A percentile compares a stretch with the other conserved stretches of the same genome.
These are phyloP conservation scores for Ilyonectria destructans DNA, from an alignment of 2,329 filamentous ascomycete genomes.

Conservation along the genomic window DNA sequence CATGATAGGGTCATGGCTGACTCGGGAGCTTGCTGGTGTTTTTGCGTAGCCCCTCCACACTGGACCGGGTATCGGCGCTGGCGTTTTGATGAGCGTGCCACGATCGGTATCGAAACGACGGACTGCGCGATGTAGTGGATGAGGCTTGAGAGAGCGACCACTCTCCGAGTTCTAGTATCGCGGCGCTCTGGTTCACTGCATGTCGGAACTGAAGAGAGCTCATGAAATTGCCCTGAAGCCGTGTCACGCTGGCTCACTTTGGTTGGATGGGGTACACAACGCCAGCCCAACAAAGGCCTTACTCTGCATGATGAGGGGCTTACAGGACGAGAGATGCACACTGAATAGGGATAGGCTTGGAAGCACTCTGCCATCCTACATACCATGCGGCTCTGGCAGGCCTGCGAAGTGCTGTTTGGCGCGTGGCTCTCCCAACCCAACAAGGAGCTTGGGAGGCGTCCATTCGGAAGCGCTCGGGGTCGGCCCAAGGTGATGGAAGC, in stretches of 20 bases:
- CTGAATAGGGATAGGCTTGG: constrained; percentile 8
- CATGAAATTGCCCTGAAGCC: constrained; percentile 27
- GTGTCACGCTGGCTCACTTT: constrained; percentile 19
- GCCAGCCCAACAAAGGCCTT: constrained; percentile 25
- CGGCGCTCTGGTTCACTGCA: constrained; percentile 39
- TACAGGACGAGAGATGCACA: neutral
- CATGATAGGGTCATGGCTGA: constrained; percentile 6
- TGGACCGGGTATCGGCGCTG: constrained; percentile 38
- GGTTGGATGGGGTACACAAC: constrained; percentile 19
- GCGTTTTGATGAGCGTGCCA: constrained; percentile 37
- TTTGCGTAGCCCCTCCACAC: constrained; percentile 35
- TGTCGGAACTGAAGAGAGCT: constrained; percentile 29
- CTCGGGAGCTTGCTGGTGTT: constrained; percentile 33
- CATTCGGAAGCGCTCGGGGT: constrained; percentile 10
- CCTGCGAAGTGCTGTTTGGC: constrained; percentile 5
- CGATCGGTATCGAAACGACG: constrained; percentile 40
- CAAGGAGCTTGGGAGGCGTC: constrained; percentile 8
- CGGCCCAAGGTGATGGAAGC: constrained; percentile 32
- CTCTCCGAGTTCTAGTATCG: constrained; percentile 37
- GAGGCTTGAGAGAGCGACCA: constrained; percentile 39
- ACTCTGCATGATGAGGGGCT: constrained; percentile 14
- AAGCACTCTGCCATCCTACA: neutral
- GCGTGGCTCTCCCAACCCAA: constrained; percentile 4
- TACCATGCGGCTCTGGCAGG: constrained; percentile 5
- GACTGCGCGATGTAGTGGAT: constrained; percentile 44